Conservation (phyloP, 2,329 filamentous ascomycete species). For the Colletotrichum phormii region DNA sequence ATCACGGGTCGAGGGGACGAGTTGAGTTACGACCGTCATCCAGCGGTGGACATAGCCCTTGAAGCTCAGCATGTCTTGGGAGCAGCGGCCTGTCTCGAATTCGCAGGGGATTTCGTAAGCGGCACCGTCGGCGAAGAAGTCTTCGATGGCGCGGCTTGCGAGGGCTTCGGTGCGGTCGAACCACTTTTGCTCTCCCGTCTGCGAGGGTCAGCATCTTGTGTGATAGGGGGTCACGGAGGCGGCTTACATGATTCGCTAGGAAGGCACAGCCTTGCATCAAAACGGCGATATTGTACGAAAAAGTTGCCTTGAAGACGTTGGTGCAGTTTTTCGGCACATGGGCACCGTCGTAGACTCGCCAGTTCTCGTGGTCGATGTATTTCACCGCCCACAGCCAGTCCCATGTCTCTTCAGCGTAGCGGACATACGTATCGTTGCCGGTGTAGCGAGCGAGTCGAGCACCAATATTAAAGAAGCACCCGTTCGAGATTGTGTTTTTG, state of each 20-base stretch:
- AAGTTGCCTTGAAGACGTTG: constrained; percentile 63
- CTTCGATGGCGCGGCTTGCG: constrained; percentile 56
- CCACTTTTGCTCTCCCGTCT: constrained; percentile 58
- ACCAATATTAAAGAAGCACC: constrained; percentile 73
- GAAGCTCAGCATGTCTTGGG: constrained; percentile 78
- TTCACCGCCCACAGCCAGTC: constrained; percentile 66
- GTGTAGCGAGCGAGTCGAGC: constrained; percentile 80
- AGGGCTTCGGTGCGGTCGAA: constrained; percentile 62
- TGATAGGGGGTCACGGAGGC: constrained; percentile 59
- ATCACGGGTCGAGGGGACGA: constrained; percentile 69
- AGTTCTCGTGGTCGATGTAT: constrained; percentile 64
- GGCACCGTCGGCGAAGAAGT: constrained; percentile 64
- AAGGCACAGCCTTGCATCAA: constrained; percentile 66
- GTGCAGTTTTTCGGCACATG: constrained; percentile 63
- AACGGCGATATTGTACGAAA: constrained; percentile 66
- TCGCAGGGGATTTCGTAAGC: constrained; percentile 77
- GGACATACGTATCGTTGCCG: constrained; percentile 70
- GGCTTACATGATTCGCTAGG: constrained; percentile 65
- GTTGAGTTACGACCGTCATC: constrained; percentile 68
- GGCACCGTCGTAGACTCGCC: constrained; percentile 70
- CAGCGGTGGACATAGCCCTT: constrained; percentile 77
- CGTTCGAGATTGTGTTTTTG: constrained; percentile 74
- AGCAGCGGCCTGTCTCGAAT: constrained; percentile 64
- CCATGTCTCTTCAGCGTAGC: constrained; percentile 73
- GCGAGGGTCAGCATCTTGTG: background rate